Base-by-base conservation (phyloP, 805 yeast genomes). In the Teunomyces funiuensis region DNA sequence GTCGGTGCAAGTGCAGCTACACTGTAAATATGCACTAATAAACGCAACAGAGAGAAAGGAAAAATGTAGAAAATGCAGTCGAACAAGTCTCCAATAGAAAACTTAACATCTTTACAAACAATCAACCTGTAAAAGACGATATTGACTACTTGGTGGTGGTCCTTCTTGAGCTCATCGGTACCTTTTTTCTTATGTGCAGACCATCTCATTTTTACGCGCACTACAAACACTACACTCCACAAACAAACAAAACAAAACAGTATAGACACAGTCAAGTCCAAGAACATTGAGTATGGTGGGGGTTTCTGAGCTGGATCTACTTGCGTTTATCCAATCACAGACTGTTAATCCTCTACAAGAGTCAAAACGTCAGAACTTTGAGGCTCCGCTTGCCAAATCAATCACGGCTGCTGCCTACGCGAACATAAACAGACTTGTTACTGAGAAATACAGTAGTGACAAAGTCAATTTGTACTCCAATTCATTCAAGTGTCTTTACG, bases 401-500 rank as follows among this genome's bases (percentile, higher is more conserved):
- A 36, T 51, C 16, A 48, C 49, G 25, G n/a, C 34, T 8, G 18
- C 37, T 9, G 46, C 51, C 28, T 27, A 28, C 13, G 14, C 31
- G n/a, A 28, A 27, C 28, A 45, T 47, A 14, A 33, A 42, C 15
- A 13, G 14, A 16, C 26, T 23, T 25, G 26, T 48, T 7, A 25
- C 23, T 7, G 29, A 33, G 16, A 31, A 27, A 11, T 16, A 13
- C 11, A 28, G n/a, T 20, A 16, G 23, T 15, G 31, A 34, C 23
- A 36, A 39, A 17, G 49, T 45, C 11, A 28, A 39, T 6, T 14
- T 42, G 16, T 31, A 31, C 8, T 43, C 49, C 10, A 41, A 52
- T n/a, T 44, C 49, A 14, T 54, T 58, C 43, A 49, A 41, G 37
- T 48, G 58, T 33, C 41, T 53, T 17, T 52, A 56, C 28, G 36